phyloP scores from a whole-genome alignment of 176 grass and related monocot species.

The Oryza meridionalis region DNA sequence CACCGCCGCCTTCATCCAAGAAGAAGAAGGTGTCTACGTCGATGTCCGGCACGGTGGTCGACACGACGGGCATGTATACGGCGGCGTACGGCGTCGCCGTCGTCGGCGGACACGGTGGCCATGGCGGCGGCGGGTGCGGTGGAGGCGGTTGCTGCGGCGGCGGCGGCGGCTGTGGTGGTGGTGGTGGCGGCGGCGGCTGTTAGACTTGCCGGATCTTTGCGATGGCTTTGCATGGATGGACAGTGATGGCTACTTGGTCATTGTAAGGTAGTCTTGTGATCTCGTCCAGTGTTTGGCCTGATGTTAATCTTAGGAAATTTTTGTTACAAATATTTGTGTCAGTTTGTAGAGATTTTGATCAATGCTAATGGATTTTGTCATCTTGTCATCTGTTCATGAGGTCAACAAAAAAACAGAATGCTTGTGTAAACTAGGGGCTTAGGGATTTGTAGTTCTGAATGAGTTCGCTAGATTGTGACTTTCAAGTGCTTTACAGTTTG shows the following conservation, averaged over 20 bases:
- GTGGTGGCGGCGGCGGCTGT: background rate
- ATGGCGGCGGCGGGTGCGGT: background rate
- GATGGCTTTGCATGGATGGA: background rate
- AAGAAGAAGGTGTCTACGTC: slow-evolving; percentile 22
- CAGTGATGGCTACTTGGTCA: background rate
- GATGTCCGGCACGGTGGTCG: background rate
- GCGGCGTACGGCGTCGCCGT: background rate
- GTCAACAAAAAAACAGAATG: too few species aligned
- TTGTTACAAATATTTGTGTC: background rate
- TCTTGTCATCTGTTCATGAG: too few species aligned
- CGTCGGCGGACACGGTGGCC: background rate
- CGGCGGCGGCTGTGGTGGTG: background rate
- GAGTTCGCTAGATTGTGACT: background rate
- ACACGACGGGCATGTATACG: background rate
- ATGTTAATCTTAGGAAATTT: slow-evolving; percentile 28
- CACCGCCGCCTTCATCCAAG: background rate
- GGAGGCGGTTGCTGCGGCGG: background rate
- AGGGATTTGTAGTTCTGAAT: background rate
- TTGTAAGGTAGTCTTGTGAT: background rate
- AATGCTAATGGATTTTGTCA: too few species aligned
- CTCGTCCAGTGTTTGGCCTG: background rate
- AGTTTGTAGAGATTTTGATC: background rate
- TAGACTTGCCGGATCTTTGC: background rate
- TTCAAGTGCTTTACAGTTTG: background rate
- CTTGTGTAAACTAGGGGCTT: background rate